Evolutionary conservation across 345 rosid genomes (phyloP).

Genomic region (Heritiera fomes): DNA sequence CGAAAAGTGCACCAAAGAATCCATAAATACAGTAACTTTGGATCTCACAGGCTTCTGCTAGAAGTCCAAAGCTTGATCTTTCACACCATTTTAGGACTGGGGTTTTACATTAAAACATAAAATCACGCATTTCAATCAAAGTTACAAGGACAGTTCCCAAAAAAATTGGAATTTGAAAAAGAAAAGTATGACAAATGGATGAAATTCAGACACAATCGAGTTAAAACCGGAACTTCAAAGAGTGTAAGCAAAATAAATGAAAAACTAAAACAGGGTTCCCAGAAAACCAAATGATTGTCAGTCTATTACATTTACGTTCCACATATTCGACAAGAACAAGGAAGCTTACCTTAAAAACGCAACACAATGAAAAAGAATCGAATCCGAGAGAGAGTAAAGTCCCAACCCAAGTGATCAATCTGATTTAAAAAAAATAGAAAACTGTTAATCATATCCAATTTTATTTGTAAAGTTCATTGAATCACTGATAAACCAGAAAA

Average conservation of each 20-base stretch:
- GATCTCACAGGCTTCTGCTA: neutral
- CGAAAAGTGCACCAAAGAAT: neutral
- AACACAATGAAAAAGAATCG: neutral
- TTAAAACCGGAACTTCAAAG: neutral
- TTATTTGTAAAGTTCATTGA: neutral
- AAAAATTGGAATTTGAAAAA: neutral
- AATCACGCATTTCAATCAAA: constrained; percentile 1
- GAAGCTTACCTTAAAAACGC: constrained; percentile 9
- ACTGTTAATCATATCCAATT: constrained; percentile 1
- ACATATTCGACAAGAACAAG: constrained; percentile 2
- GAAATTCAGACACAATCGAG: neutral
- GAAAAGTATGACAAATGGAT: neutral
- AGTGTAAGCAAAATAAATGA: neutral
- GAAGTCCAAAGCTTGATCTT: neutral
- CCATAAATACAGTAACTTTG: neutral
- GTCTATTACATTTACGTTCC: neutral
- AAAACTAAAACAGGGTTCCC: neutral
- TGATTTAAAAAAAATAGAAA: neutral
- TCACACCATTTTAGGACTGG: constrained; percentile 10
- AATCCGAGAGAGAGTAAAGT: neutral
- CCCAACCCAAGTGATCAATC: neutral
- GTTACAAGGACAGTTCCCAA: neutral
- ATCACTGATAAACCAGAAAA: neutral
- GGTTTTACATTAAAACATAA: neutral
- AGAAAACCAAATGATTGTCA: neutral